These are phyloP conservation scores for Aspergillus tamarii DNA, from an alignment of 2,329 filamentous ascomycete species.

Conservation along the genomic window DNA sequence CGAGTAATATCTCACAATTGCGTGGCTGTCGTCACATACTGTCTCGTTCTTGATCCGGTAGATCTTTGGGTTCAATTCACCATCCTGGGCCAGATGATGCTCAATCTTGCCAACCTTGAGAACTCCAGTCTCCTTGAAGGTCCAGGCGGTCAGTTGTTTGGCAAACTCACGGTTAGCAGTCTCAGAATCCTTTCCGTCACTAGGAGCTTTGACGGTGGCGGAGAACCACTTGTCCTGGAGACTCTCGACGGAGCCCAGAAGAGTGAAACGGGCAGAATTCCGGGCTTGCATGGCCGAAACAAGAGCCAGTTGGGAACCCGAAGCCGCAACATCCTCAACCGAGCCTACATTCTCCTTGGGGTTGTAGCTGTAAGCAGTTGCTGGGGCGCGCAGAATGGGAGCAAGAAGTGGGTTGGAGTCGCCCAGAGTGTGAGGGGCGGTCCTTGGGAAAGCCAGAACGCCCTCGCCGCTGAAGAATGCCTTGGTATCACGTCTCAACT, in stretches of 20 bases:
- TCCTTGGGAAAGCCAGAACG: conserved; percentile 78
- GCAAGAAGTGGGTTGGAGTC: conserved; percentile 73
- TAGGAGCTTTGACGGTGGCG: conserved; percentile 67
- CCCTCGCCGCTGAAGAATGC: conserved; percentile 74
- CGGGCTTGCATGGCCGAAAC: conserved; percentile 87
- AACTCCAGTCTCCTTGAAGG: conserved; percentile 92
- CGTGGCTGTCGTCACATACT: conserved; percentile 60
- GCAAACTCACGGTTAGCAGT: conserved; percentile 85
- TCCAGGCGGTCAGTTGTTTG: conserved; percentile 85
- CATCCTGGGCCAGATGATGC: conserved; percentile 67
- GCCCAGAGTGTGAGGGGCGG: conserved; percentile 80
- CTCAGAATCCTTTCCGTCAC: conserved; percentile 58
- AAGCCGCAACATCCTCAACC: conserved; percentile 82
- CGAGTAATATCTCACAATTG: conserved; percentile 2
- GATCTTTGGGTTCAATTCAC: conserved; percentile 74
- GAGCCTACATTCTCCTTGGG: conserved; percentile 77
- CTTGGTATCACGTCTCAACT: conserved; percentile 69
- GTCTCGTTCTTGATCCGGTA: conserved; percentile 98
- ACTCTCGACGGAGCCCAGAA: conserved; percentile 84
- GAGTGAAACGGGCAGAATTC: conserved; percentile 86
- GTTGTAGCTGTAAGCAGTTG: conserved; percentile 91
- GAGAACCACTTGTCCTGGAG: conserved; percentile 88
- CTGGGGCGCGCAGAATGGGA: conserved; percentile 79
- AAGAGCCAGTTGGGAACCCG: conserved; percentile 79
- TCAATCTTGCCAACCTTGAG: conserved; percentile 80